phyloP scores from a whole-genome alignment of 169 alveolate species.

The Plasmodium fragile region DNA sequence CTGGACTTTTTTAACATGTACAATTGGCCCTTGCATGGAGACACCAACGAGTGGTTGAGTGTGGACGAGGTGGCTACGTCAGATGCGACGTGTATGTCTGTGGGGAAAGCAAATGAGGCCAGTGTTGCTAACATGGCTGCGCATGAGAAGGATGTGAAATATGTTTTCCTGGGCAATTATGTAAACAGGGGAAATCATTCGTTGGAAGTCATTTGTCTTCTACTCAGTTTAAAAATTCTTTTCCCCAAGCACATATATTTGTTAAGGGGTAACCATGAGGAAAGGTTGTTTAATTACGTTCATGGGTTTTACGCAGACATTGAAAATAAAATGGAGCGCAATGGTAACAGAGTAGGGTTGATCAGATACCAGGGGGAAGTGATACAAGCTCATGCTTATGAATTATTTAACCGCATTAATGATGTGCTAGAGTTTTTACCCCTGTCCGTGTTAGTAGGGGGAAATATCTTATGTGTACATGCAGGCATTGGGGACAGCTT shows the following conservation, averaged over 20 bases:
- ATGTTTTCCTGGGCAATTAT: constrained; percentile 93
- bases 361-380: constrained; percentile 44
- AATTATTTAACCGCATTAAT: constrained; percentile 93
- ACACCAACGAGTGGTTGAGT: background rate
- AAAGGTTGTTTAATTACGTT: constrained; percentile 92
- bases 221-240: constrained; percentile 92
- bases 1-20: constrained; percentile 80
- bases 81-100: background rate
- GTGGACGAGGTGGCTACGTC: background rate
- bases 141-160: constrained; percentile 71
- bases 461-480: constrained; percentile 93
- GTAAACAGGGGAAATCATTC: constrained; percentile 94
- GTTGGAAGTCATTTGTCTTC: constrained; percentile 92
- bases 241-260: constrained; percentile 94
- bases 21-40: constrained; percentile 84
- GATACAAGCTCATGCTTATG: constrained; percentile 87
- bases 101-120: background rate
- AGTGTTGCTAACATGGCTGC: background rate
- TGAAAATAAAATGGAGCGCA: constrained; percentile 89
- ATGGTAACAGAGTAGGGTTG: constrained; percentile 84
- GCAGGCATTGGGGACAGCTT: constrained; percentile 94
- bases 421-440: constrained; percentile 95
- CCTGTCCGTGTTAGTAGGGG: constrained; percentile 95
- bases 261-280: constrained; percentile 96
- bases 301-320: constrained; percentile 94